These are phyloP conservation scores for Suillus spraguei DNA, from an alignment of 768 basidiomycete species.

Conservation along the genomic window DNA sequence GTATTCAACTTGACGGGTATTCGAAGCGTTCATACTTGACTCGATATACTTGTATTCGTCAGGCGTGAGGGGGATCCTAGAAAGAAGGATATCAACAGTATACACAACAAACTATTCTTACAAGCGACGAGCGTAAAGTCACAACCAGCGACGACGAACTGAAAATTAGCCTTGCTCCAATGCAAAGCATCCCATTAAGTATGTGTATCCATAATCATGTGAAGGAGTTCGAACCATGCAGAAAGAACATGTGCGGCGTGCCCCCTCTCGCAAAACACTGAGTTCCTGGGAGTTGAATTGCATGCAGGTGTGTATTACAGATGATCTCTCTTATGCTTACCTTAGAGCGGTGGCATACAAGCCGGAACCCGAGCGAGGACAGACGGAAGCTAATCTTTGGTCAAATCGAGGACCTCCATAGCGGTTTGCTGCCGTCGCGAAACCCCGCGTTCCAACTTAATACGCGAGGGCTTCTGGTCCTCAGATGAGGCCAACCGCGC, in stretches of 20 bases:
- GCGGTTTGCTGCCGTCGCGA: not conserved
- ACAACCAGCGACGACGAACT: not conserved
- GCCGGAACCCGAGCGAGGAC: not conserved
- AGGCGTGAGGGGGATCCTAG: not conserved
- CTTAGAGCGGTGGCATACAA: not conserved
- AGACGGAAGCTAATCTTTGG: not conserved
- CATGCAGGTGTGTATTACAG: not conserved
- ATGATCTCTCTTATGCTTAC: not conserved
- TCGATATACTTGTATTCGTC: not conserved
- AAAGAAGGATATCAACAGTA: not conserved
- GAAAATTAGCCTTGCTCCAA: not conserved
- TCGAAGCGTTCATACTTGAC: not conserved
- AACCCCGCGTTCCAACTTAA: slow-evolving; percentile 15
- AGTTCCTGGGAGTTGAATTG: not conserved
- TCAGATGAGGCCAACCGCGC: slow-evolving; percentile 9
- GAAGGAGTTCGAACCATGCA: not conserved
- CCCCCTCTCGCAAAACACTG: not conserved
- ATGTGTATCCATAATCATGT: not conserved
- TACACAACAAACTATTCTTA: not conserved
- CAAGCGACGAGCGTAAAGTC: not conserved
- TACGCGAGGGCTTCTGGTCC: slow-evolving; percentile 20
- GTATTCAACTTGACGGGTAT: not conserved
- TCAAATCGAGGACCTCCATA: not conserved
- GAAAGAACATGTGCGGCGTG: not conserved
- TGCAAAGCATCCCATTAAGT: not conserved